These are phyloP conservation scores for Torulaspora delbrueckii DNA, from an alignment of 805 yeast species.

Conservation along the genomic window DNA sequence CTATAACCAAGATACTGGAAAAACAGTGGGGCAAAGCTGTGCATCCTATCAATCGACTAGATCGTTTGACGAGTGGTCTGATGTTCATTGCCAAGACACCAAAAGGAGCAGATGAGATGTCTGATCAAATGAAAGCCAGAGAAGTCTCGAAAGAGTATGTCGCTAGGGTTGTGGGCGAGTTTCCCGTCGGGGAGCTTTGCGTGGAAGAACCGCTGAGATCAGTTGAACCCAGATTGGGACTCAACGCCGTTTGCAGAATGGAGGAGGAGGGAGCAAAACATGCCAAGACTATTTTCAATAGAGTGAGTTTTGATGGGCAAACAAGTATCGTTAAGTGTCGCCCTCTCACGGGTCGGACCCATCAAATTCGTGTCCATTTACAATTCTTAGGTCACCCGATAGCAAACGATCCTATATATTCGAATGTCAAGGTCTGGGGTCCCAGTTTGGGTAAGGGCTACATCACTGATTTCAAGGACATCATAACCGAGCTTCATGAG, in stretches of 20 bases:
- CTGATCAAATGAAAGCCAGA: slow-evolving; percentile 65
- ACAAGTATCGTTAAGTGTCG: slow-evolving; percentile 67
- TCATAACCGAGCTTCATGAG: slow-evolving; percentile 48
- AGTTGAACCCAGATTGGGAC: slow-evolving; percentile 65
- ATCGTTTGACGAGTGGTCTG: slow-evolving; percentile 85
- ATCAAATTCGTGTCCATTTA: slow-evolving; percentile 89
- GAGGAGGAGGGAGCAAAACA: slow-evolving; percentile 44
- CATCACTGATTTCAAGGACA: slow-evolving; percentile 44
- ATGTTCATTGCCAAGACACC: slow-evolving; percentile 87
- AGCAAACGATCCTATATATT: slow-evolving; percentile 87
- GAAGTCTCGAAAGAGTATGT: slow-evolving; percentile 76
- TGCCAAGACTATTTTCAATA: slow-evolving; percentile 65
- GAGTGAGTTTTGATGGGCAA: slow-evolving; percentile 63
- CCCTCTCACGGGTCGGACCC: slow-evolving; percentile 92
- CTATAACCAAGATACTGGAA: slow-evolving; percentile 72
- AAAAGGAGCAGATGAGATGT: slow-evolving; percentile 70
- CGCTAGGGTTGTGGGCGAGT: slow-evolving; percentile 83
- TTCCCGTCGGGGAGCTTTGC: slow-evolving; percentile 54
- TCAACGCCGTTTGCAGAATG: slow-evolving; percentile 48
- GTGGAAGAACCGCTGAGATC: slow-evolving; percentile 70
- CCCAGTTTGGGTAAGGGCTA: slow-evolving; percentile 58
- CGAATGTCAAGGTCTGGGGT: slow-evolving; percentile 81
- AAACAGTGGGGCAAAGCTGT: slow-evolving; percentile 61
- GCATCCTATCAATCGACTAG: slow-evolving; percentile 87
- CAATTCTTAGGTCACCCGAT: slow-evolving; percentile 88